A percentile compares a stretch with the other conserved stretches of the same genome.
These are phyloP conservation scores for Straminergon stramineum DNA, from an alignment of 225 moss, liverwort and hornwort genomes.

Conservation along the genomic window DNA sequence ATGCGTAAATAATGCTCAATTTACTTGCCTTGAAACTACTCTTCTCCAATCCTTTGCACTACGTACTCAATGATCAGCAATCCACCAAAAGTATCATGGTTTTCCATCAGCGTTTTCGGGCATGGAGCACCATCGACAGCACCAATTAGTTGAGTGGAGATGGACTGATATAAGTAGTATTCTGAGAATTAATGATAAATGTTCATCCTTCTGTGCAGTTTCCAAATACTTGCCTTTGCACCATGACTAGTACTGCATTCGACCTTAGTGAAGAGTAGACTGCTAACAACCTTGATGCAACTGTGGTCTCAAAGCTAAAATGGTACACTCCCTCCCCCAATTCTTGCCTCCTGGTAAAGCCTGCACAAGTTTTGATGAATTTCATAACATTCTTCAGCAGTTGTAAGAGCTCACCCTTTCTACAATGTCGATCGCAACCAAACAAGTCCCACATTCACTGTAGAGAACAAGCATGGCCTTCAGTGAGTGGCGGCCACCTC, in stretches of 20 bases:
- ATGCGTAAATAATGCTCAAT: constrained; percentile 3
- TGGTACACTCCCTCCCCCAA: neutral
- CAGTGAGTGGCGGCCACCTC: neutral
- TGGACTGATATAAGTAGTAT: neutral
- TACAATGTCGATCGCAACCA: neutral
- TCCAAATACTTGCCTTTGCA: neutral
- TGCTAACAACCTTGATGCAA: neutral
- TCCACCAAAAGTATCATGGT: neutral
- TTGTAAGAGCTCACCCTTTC: neutral
- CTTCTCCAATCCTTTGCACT: neutral
- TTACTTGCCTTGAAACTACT: neutral
- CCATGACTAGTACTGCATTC: neutral
- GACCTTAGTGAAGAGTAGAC: neutral
- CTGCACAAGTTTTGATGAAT: neutral
- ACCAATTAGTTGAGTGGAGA: neutral
- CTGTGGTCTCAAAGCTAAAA: neutral
- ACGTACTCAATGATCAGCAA: neutral
- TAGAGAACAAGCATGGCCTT: neutral
- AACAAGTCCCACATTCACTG: neutral
- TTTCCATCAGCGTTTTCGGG: neutral
- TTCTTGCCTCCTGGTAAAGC: neutral
- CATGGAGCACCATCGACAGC: neutral
- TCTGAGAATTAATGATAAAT: neutral
- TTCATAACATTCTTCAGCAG: neutral
- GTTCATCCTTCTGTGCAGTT: neutral